phyloP scores from a whole-genome alignment of 345 rosid genomes.

The Odontarrhena argentea region DNA sequence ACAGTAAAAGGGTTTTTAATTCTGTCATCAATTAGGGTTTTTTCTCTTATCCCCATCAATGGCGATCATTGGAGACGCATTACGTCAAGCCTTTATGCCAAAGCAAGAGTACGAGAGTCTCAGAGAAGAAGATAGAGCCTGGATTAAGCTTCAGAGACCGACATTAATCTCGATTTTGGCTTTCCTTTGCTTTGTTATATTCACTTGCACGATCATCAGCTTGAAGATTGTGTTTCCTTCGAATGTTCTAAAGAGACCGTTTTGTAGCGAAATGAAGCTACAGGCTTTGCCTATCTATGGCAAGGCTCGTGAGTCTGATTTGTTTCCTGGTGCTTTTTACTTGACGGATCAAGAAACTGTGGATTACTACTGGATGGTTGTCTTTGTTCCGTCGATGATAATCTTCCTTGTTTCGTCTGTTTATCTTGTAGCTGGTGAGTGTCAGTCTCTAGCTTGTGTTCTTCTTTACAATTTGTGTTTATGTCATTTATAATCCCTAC shows the following conservation, averaged over 20 bases:
- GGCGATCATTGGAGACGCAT: slow-evolving; percentile 83
- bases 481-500: not conserved
- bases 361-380: slow-evolving; percentile 89
- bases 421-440: slow-evolving; percentile 77
- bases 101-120: slow-evolving; percentile 85
- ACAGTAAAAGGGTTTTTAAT: not conserved
- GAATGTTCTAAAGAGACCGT: slow-evolving; percentile 59
- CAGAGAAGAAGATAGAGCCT: slow-evolving; percentile 79
- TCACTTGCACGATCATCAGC: slow-evolving; percentile 64
- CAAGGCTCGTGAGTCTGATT: slow-evolving; percentile 65
- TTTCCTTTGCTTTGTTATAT: slow-evolving; percentile 48
- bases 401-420: slow-evolving; percentile 63
- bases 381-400: slow-evolving; percentile 65
- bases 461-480: not conserved
- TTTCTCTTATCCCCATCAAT: slow-evolving; percentile 30
- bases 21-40: not conserved
- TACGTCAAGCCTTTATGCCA: slow-evolving; percentile 90
- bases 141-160: slow-evolving; percentile 73
- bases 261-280: slow-evolving; percentile 65
- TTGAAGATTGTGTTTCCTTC: slow-evolving; percentile 79
- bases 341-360: slow-evolving; percentile 89
- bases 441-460: not conserved
- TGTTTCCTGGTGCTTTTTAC: slow-evolving; percentile 67
- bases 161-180: slow-evolving; percentile 36
- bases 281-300: slow-evolving; percentile 54